Base-by-base conservation (phyloP, 768 basidiomycete species). In the Tylopilus rubrobrunneus region DNA sequence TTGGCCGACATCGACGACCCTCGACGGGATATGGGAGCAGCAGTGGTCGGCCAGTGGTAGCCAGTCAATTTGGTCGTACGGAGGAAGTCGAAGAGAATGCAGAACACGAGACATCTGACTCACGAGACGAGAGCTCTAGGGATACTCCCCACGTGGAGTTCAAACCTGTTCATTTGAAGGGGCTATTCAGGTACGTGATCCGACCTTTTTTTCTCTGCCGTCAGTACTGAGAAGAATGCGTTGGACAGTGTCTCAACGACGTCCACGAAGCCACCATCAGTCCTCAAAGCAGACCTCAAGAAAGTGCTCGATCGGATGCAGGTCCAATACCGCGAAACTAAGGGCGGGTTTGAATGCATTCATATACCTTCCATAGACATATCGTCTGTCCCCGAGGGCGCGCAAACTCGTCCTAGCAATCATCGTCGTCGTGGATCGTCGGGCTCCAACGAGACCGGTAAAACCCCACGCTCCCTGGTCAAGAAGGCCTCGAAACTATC, bases 111-210 rank as follows among this genome's bases (percentile, higher is more conserved):
- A 63, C 61, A n/a, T 61, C 57, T 7, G 65, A 66, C 34, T 65
- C 62, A 21, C 67, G 67, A 27, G 80, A 78, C 52, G 78, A 78
- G 52, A 69, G 67, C n/a, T 75, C 75, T 53, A 75, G 71, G 56
- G 76, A 80, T 43, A 67, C 76, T n/a, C 73, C 78, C 59, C 71
- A 73, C 33, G 70, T 60, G 29, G 85, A 91, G 53, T 87, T 92
- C 65, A 98, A 98, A 74, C 92, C 97, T 1, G 85, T 98, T 44
- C 96, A 92, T 73, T 73, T 98, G 64, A 99, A 98, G 73, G 97
- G 97, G 7, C 67, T 99, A 46, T 98, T 99, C 75, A 94, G 91
- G 86, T 91, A 56, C 72, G 50, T 49, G 25, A n/a, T 48, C 11
- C 27, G 15, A n/a, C 15, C 1, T 9, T 17, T 56, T 21, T 36